phyloP scores from a whole-genome alignment of 116 monocot genomes.

The Zostera marina region DNA sequence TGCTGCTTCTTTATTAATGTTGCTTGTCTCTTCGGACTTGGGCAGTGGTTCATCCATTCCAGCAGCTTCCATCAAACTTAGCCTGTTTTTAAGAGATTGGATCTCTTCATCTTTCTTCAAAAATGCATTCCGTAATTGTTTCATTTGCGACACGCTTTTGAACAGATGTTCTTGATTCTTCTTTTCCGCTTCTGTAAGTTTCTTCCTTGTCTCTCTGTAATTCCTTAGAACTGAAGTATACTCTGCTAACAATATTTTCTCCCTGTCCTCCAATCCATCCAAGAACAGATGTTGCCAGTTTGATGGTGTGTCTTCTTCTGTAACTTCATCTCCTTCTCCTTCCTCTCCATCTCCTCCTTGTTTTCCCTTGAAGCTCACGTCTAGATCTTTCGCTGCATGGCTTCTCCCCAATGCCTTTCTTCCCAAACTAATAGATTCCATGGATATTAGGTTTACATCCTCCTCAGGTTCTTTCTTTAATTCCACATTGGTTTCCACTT shows the following conservation, averaged over 20 bases:
- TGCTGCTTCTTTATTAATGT: too few species aligned
- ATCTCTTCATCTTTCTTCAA: constrained; percentile 75
- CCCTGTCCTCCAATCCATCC: constrained; percentile 39
- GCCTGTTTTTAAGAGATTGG: constrained; percentile 23
- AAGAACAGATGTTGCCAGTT: constrained; percentile 38
- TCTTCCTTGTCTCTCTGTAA: constrained; percentile 44
- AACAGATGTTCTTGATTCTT: constrained; percentile 37
- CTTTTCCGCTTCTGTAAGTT: constrained; percentile 47
- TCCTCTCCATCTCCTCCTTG: not conserved
- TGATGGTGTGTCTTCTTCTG: not conserved
- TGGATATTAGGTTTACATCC: not conserved
- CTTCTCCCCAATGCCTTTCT: not conserved
- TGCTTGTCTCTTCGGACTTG: not conserved
- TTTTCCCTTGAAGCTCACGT: not conserved
- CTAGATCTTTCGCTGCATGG: not conserved
- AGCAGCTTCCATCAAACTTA: constrained; percentile 20
- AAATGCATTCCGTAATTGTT: constrained; percentile 36
- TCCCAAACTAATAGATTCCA: not conserved
- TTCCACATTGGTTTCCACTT: too few species aligned
- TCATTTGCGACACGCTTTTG: constrained; percentile 28
- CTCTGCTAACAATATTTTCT: constrained; percentile 55
- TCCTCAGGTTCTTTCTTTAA: not conserved
- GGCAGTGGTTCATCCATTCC: constrained; percentile 8
- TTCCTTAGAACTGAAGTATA: constrained; percentile 49
- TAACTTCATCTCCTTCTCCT: not conserved